Percentiles rank a stretch among this genome's conserved stretches.
Evolutionary conservation across 2,329 filamentous ascomycete genomes (phyloP).

Genomic region (Didymella keratinophila): DNA sequence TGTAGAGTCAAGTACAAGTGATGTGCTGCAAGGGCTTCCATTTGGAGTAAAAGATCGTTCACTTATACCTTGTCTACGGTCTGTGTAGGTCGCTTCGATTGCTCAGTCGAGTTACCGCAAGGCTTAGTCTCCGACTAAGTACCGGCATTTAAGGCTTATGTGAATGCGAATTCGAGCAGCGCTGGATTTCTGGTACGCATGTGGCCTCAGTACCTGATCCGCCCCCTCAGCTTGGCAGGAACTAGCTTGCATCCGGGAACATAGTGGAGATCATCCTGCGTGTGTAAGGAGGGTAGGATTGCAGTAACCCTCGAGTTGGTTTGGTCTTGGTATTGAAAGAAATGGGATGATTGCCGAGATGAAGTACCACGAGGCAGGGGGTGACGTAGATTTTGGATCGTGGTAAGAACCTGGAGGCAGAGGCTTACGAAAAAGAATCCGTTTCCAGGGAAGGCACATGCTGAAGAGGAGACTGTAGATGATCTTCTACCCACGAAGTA

Average conservation of each 20-base stretch:
- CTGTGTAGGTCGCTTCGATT: slow-evolving; percentile 5
- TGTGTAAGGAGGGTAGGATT: neutral
- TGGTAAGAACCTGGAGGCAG: neutral
- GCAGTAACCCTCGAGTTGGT: neutral
- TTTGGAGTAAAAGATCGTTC: neutral
- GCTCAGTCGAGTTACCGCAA: neutral
- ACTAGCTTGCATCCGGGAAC: neutral
- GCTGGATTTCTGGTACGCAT: neutral
- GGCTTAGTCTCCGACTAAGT: slow-evolving; percentile 1
- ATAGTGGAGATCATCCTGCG: neutral
- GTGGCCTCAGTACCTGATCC: slow-evolving; percentile 5
- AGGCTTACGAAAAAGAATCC: too few species aligned
- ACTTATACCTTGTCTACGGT: neutral
- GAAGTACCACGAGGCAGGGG: neutral
- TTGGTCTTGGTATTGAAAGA: neutral
- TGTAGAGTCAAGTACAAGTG: neutral
- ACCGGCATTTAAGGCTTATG: neutral
- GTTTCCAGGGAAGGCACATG: too few species aligned
- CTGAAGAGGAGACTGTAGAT: neutral
- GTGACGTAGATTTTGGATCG: neutral
- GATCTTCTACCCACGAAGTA: too few species aligned
- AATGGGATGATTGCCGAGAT: neutral
- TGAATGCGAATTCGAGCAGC: slow-evolving; percentile 12
- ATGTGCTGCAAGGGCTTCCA: slow-evolving; percentile 1
- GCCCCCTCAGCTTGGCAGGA: neutral